Base-by-base conservation (phyloP, 2,329 filamentous ascomycete species). In the Escovopsis weberi region DNA sequence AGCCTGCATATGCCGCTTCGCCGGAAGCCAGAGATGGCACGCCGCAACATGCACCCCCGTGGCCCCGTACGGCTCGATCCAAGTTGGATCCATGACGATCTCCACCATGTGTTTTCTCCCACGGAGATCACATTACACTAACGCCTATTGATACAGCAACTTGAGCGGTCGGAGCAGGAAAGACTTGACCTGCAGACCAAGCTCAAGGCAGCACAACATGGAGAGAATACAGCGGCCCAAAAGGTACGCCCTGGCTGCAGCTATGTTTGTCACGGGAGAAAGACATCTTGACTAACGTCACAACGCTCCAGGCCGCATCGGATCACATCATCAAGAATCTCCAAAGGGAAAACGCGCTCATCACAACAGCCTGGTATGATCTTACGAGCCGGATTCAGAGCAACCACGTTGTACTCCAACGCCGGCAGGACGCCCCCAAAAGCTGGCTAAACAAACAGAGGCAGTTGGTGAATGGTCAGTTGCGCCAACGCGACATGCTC, bases 391-490 rank as follows among this genome's bases (percentile, higher is more conserved):
- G 85, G 41, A 62, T 93, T 51, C 85, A 91, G 63, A 87, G 82
- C 64, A 89, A 88, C 58, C 83, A 84, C 48, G 80, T 89, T 36
- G 77, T 85, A 43, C 63, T 93, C 48, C 82, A 87, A 56, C 69
- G 85, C 50, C 72, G 82, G 51, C 76, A 77, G 51, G 83, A 89
- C 52, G 74, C 74, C 51, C 82, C 84, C 12, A 81, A 78, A 62
- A 88, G 83, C 62, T 93, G 84, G 83, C 64, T 93, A 52, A 84
- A 84, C 55, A 87, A 84, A 67, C 85, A 91, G 69, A 74, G 85
- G 57, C 75, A 78, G 56, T 69, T 79, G 67, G 75, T 82, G 50
- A 79, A 80, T 59, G 70, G 69, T 75, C 59, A 63, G 61, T 64
- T 62, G 59, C 55, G 54, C 55, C 58, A 54, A 55, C 60, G 58